Evolutionary conservation across 495 filamentous ascomycete species (phyloP), one percentile per base, ranked within the genome.

Genomic region (Ascodesmis nigricans): DNA sequence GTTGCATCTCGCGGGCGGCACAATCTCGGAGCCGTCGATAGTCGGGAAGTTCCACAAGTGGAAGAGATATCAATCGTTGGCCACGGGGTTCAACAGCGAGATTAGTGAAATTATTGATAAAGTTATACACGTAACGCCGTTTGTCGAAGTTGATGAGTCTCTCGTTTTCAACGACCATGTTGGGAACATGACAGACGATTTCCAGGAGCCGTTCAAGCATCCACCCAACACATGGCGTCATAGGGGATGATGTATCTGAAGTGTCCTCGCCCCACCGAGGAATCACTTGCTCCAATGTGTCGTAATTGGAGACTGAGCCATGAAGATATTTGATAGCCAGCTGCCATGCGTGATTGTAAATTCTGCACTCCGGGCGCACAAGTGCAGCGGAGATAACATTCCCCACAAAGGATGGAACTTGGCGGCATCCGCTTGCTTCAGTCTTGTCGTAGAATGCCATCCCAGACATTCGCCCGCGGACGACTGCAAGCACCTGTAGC

Each of bases 121-220:
- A 50, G 31, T 54, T 54, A 35, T 54, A 54, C 20, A 53, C 51
- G 25, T 50, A 54, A 19, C 51, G 50, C 10, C 51, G 40, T 35
- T 54, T 54, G 30, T 54, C 51, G 29, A 54, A 54, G 20, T 54
- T 54, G 15, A 54, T 54, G 17, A 54, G 41, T 25, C 51, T 50
- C 21, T 54, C 50, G 20, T 53, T 54, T 14, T 54, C 51, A 15
- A 54, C 51, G 9, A 53, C 46, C 51, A 54, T 54, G 29, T 54
- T 54, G 4, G 51, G 51, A 16, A 54, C 51, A 22, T 50, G 53
- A 24, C 51, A 54, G 32, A 54, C 44, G 24, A 54, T 54, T 30
- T 54, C 51, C 6, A 54, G 23, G 21, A 54, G 35, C 20, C 51
- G 38, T 35, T 54, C 51, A 28, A 54, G 44, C 13, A 53, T 43